Evolutionary conservation across 2,329 filamentous ascomycete genomes (phyloP), one percentile per base, ranked within the genome.

Genomic region (Epichloe gansuensis): DNA sequence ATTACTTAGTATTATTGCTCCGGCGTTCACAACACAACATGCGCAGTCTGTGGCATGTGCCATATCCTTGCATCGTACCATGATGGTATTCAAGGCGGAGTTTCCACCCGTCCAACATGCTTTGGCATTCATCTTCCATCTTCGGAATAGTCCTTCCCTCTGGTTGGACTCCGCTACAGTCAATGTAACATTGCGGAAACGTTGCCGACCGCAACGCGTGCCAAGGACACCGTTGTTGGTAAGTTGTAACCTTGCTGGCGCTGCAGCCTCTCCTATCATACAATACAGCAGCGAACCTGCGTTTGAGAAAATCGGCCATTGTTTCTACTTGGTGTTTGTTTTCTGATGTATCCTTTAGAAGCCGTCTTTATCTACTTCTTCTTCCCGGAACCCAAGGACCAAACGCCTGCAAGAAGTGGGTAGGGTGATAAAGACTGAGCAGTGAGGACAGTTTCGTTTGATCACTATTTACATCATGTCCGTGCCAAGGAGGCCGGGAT

Each of bases 101-200:
- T 21, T 21, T 21, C 17, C 17, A 71, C 21, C 62, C 64, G 1
- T 56, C 58, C 17, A 65, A 72, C 42, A 50, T 53, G 0, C 72
- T 3, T 68, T 75, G 2, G 73, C 71, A 12, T 72, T 77, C 58
- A 73, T 78, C 57, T 76, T 74, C 2, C 58, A 65, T 77, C 17
- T 77, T 76, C 44, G 73, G 73, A 23, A 71, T 76, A 15, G 70
- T 74, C 17, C 76, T 76, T 56, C 72, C 70, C 0, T 72, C 75
- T 42, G 74, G 74, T 1, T 75, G 72, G 71, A 77, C 73, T 0
- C 73, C 73, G 0, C 60, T 76, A 0, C 72, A 76, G 52, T 69
- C 66, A 52, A 72, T 75, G 61, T 76, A 76, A 21, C 57, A 74
- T 75, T 17, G 73, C 71, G 4, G 74, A 76, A 55, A 71, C 68